A percentile compares a stretch with the other conserved stretches of the same genome.
Evolutionary conservation across 139 green algal species (phyloP).

Genomic region (Coelastrella sp.): DNA sequence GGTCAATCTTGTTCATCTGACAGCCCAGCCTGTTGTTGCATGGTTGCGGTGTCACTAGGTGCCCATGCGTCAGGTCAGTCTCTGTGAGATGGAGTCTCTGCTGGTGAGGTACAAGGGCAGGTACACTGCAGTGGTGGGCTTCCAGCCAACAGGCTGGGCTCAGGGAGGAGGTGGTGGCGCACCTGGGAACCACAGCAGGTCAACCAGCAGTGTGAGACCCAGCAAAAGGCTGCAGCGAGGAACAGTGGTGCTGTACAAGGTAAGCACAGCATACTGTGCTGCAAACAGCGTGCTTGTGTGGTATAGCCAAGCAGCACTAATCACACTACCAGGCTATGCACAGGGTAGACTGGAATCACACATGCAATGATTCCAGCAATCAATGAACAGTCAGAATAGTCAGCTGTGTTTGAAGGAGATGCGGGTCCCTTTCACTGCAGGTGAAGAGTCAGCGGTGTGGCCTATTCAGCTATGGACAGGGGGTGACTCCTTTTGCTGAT

Average conservation of each 20-base stretch:
- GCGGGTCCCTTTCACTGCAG: no score
- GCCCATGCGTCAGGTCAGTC: slow-evolving; percentile 77
- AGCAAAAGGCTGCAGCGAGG: slow-evolving; percentile 67
- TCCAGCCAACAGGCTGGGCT: slow-evolving; percentile 89
- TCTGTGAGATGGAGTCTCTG: slow-evolving; percentile 80
- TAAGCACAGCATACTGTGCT: slow-evolving; percentile 24
- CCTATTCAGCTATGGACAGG: no score
- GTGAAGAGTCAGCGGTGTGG: no score
- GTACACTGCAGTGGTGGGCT: slow-evolving; percentile 80
- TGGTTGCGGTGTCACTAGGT: slow-evolving; percentile 52
- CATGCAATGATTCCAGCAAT: no score
- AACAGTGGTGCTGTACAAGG: slow-evolving; percentile 88
- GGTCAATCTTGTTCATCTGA: neutral
- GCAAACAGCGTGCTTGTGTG: neutral
- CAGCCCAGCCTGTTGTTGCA: neutral
- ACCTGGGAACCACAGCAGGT: neutral
- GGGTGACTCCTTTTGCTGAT: neutral
- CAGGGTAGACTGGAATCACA: no score
- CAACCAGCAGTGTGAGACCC: slow-evolving; percentile 15
- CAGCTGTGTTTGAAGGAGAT: no score
- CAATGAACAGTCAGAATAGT: no score
- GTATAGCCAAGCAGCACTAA: no score
- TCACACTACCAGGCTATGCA: no score
- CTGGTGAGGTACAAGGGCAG: slow-evolving; percentile 72
- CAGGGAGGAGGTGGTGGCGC: neutral